Percentiles rank a stretch among this genome's conserved stretches.
phyloP scores from a whole-genome alignment of 2,329 filamentous ascomycete species.

The Chrysoporthe puriensis region DNA sequence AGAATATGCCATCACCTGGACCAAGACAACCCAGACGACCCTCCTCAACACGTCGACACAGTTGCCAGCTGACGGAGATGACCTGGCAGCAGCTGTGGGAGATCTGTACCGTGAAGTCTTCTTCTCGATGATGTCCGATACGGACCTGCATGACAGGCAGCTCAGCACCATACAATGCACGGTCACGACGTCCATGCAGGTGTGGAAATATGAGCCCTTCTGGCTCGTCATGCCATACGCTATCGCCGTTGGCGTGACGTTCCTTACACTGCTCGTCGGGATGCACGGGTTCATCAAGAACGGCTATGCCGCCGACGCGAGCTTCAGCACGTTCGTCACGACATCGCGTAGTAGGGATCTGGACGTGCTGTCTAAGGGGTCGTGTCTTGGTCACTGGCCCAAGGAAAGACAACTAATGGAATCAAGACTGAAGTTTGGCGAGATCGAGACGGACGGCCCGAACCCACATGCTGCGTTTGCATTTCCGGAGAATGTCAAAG shows the following conservation, averaged over 20 bases:
- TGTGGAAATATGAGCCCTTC: constrained; percentile 29
- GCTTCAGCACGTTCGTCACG: constrained; percentile 26
- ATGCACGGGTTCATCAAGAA: constrained; percentile 24
- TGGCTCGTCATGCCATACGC: constrained; percentile 28
- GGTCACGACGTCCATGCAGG: constrained; percentile 15
- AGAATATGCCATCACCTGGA: constrained; percentile 18
- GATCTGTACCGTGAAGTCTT: constrained; percentile 23
- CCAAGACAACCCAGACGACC: constrained; percentile 16
- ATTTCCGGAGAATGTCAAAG: constrained; percentile 19
- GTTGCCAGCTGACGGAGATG: constrained; percentile 12
- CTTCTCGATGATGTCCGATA: constrained; percentile 27
- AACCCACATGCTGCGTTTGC: constrained; percentile 20
- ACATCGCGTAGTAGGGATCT: constrained; percentile 27
- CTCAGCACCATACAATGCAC: constrained; percentile 12
- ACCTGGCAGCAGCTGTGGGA: constrained; percentile 20
- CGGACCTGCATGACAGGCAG: constrained; percentile 20
- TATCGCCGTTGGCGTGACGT: constrained; percentile 25
- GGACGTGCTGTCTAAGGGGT: constrained; percentile 19
- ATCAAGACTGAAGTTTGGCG: constrained; percentile 26
- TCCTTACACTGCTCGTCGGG: constrained; percentile 22
- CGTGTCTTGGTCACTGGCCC: constrained; percentile 27
- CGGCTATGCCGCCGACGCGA: constrained; percentile 24
- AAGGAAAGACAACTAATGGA: constrained; percentile 21
- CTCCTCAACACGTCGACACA: constrained; percentile 19
- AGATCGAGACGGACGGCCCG: constrained; percentile 18